Percentiles rank a stretch among this genome's conserved stretches.
Evolutionary conservation across 306 rosid species (phyloP).

Genomic region (Vigna radiata): DNA sequence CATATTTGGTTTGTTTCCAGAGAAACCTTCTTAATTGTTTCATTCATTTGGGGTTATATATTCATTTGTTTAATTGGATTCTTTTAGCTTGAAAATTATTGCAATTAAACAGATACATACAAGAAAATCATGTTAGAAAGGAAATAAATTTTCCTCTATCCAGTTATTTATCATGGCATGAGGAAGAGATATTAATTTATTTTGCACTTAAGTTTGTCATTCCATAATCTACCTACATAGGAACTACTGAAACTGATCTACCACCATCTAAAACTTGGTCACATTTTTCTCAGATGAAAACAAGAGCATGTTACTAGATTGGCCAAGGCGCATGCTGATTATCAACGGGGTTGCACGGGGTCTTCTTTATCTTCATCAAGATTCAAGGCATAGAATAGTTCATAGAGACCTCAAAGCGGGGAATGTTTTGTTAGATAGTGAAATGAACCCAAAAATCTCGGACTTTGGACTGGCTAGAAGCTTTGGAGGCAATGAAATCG

Average conservation of each 20-base stretch:
- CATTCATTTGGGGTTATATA: neutral
- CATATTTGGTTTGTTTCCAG: conserved; percentile 50
- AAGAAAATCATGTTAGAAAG: conserved; percentile 3
- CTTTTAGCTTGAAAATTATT: neutral
- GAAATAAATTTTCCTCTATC: neutral
- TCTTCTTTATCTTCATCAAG: conserved; percentile 61
- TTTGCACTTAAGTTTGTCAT: neutral
- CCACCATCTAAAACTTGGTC: neutral
- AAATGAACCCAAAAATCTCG: conserved; percentile 37
- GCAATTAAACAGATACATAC: neutral
- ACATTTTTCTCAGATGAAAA: conserved; percentile 34
- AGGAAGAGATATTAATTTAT: neutral
- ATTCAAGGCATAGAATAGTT: conserved; percentile 43
- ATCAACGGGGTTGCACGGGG: conserved; percentile 56
- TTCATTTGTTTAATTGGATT: neutral
- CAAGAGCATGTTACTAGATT: conserved; percentile 34
- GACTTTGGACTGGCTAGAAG: conserved; percentile 47
- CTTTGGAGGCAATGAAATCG: conserved; percentile 37
- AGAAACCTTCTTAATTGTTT: neutral
- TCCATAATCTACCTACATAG: no score
- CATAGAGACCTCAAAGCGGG: conserved; percentile 40
- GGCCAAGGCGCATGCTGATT: conserved; percentile 47
- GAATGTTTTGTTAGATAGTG: conserved; percentile 33
- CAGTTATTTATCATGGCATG: neutral
- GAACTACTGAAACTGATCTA: no score